Evolutionary conservation across 495 filamentous ascomycete species (phyloP).

Genomic region (Symbiotaphrina buchneri): DNA sequence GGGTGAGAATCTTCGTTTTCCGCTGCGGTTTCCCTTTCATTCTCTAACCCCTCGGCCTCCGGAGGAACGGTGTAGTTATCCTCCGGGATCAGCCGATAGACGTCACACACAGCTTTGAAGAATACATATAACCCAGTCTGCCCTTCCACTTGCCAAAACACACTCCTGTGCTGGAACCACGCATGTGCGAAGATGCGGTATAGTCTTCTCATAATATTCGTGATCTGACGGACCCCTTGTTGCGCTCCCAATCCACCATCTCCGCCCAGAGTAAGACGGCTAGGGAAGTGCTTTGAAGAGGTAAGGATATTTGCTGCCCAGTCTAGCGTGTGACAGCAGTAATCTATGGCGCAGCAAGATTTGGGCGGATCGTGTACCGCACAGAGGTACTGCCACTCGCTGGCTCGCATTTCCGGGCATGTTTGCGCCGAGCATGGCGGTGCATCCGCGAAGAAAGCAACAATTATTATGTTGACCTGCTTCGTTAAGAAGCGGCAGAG

Average conservation of each 20-base stretch:
- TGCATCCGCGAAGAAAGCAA: conserved; percentile 74
- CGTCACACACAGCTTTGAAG: conserved; percentile 91
- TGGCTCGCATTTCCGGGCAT: conserved; percentile 94
- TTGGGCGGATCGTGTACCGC: conserved; percentile 92
- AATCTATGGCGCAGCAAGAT: conserved; percentile 91
- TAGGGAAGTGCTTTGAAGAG: conserved; percentile 78
- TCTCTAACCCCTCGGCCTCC: conserved; percentile 64
- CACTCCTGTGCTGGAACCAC: conserved; percentile 87
- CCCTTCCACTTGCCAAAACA: conserved; percentile 92
- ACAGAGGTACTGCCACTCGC: conserved; percentile 97
- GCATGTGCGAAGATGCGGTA: conserved; percentile 97
- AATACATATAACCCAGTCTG: conserved; percentile 77
- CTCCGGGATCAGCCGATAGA: conserved; percentile 66
- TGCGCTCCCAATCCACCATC: conserved; percentile 22
- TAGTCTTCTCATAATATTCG: conserved; percentile 81
- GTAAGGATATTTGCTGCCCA: conserved; percentile 87
- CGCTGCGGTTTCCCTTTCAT: conserved; percentile 13
- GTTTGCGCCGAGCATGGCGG: conserved; percentile 70
- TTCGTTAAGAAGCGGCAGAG: conserved; percentile 85
- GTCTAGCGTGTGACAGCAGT: conserved; percentile 94
- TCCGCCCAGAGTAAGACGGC: conserved; percentile 48
- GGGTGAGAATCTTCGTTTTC: not conserved
- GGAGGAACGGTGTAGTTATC: conserved; percentile 91
- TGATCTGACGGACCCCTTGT: conserved; percentile 55
- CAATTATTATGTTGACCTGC: conserved; percentile 76